phyloP scores from a whole-genome alignment of 2,329 filamentous ascomycete genomes.

The Calonectria multiphialidica region DNA sequence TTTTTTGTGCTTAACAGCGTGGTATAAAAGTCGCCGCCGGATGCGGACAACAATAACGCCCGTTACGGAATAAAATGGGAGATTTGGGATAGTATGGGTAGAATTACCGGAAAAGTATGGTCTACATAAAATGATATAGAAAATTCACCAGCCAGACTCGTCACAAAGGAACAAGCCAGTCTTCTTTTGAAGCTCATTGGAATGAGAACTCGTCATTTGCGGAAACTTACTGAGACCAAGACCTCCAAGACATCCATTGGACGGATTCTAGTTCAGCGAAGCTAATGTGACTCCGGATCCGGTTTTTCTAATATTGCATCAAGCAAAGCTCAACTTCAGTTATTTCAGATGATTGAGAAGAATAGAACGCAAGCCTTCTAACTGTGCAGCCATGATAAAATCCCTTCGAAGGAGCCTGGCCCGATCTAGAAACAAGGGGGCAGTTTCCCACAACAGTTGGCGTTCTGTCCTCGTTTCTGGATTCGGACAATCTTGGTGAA shows the following conservation, averaged over 20 bases:
- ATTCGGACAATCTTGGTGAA: no score
- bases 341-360: not conserved
- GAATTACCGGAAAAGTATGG: not conserved
- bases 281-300: not conserved
- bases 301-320: not conserved
- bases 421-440: no score
- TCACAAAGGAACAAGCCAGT: not conserved
- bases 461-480: no score
- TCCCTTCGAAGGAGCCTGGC: no score
- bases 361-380: not conserved
- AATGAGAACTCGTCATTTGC: not conserved
- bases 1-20: not conserved
- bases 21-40: not conserved
- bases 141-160: not conserved
- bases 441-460: no score
- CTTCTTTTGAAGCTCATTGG: not conserved
- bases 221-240: not conserved
- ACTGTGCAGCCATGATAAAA: not conserved
- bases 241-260: not conserved
- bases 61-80: not conserved
- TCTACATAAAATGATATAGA: not conserved
- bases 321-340: not conserved
- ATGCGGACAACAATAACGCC: not conserved
- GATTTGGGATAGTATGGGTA: not conserved
- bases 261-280: not conserved